Conservation (phyloP, 305 asterid genomes). For the Withania somnifera region DNA sequence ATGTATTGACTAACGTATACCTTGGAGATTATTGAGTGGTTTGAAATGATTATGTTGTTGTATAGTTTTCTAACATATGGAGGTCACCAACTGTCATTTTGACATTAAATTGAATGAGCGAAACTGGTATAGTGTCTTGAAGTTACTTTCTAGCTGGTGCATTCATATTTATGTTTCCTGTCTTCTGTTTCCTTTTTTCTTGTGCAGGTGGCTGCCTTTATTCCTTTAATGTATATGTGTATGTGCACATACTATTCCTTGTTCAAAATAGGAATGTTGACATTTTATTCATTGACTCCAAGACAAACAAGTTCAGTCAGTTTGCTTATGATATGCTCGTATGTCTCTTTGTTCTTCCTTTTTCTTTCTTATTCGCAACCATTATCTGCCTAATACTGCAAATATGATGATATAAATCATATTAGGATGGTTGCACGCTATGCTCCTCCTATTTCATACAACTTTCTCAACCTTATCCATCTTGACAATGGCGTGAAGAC, state of each 20-base stretch:
- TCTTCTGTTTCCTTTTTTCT: constrained; percentile 5
- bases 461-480: constrained; percentile 68
- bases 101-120: not conserved
- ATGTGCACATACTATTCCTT: constrained; percentile 68
- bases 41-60: not conserved
- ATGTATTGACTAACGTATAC: not conserved
- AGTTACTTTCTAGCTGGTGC: not conserved
- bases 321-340: constrained; percentile 90
- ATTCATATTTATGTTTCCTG: not conserved
- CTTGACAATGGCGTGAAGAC: constrained; percentile 43
- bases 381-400: not conserved
- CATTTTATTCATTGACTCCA: constrained; percentile 62
- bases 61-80: not conserved
- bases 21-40: not conserved
- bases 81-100: not conserved
- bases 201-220: constrained; percentile 46
- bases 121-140: not conserved
- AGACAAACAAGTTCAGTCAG: constrained; percentile 75
- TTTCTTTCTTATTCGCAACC: not conserved
- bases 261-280: constrained; percentile 70
- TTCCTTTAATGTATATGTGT: constrained; percentile 76
- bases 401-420: not conserved
- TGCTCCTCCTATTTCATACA: constrained; percentile 75
- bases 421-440: constrained; percentile 77
- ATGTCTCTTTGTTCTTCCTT: constrained; percentile 16